Evolutionary conservation across 192 early-diverging fungal species (phyloP), one percentile per base, ranked within the genome.

Genomic region (Entomortierella parvispora): DNA sequence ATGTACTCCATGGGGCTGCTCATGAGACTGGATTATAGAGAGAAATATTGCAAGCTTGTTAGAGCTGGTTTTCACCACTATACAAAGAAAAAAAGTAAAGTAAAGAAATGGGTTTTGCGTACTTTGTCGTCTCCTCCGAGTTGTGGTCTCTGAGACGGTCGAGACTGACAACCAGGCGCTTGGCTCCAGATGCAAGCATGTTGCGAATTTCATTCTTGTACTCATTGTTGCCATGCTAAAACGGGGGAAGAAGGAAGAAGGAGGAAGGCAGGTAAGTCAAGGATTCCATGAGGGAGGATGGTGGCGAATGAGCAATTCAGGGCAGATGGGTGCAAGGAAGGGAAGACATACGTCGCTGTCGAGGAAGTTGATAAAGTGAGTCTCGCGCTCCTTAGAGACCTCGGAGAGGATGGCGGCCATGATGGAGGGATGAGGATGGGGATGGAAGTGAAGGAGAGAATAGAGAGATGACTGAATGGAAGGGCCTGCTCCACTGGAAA

Each of bases 61-160:
- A n/a, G n/a, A n/a, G n/a, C n/a, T n/a, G n/a, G n/a, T n/a, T n/a
- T n/a, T n/a, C n/a, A n/a, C n/a, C n/a, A n/a, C n/a, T n/a, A n/a
- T n/a, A n/a, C n/a, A n/a, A n/a, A n/a, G n/a, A n/a, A n/a, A n/a
- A n/a, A n/a, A n/a, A n/a, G n/a, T n/a, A n/a, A n/a, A n/a, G n/a
- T n/a, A n/a, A n/a, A n/a, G n/a, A n/a, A n/a, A n/a, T n/a, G n/a
- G n/a, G n/a, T n/a, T n/a, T n/a, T n/a, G 57, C 70, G 40, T 80
- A 94, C 94, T 92, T 88, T 66, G 87, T 82, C 3, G 93, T 88
- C 58, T 93, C 90, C 22, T 90, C 89, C 1, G n/a, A n/a, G 12
- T 90, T 88, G 75, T 93, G 92, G 53, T 87, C 76, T 60, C 96
- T 92, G 14, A 99, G 59, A 72, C 94, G 87, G 84, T 99, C 96